Conservation (phyloP, 2,329 filamentous ascomycete genomes). For the Colletotrichum sojae region DNA sequence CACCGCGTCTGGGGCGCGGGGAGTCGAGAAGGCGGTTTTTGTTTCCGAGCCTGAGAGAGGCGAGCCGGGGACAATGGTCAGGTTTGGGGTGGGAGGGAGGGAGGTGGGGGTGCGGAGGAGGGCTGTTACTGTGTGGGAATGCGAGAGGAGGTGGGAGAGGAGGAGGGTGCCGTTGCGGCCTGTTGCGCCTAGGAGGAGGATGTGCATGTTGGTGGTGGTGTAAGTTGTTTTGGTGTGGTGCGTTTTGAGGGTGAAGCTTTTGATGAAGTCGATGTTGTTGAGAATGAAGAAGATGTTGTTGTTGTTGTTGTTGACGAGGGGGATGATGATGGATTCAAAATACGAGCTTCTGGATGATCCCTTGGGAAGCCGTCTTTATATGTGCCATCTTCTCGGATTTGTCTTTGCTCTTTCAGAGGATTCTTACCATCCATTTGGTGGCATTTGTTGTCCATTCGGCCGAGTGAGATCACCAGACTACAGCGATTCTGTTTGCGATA, state of each 20-base stretch:
- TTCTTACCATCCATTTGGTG: not conserved
- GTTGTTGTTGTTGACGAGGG: no score
- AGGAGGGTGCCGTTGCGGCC: constrained; percentile 63
- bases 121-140: constrained; percentile 60
- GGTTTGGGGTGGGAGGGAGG: constrained; percentile 47
- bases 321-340: no score
- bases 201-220: constrained; percentile 54
- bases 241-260: not conserved
- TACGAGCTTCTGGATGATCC: no score
- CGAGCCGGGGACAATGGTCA: constrained; percentile 57
- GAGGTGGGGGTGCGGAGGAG: constrained; percentile 58
- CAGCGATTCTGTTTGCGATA: not conserved
- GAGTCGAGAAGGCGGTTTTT: constrained; percentile 49
- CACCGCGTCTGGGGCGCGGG: constrained; percentile 52
- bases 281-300: not conserved
- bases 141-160: constrained; percentile 55
- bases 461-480: not conserved
- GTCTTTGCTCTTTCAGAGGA: not conserved
- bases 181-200: constrained; percentile 63
- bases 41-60: constrained; percentile 55
- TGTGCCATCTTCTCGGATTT: not conserved
- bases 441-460: not conserved
- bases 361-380: not conserved
- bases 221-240: no score
- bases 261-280: not conserved